phyloP scores from a whole-genome alignment of 805 yeast species.

The Phaffomyces thermotolerans region DNA sequence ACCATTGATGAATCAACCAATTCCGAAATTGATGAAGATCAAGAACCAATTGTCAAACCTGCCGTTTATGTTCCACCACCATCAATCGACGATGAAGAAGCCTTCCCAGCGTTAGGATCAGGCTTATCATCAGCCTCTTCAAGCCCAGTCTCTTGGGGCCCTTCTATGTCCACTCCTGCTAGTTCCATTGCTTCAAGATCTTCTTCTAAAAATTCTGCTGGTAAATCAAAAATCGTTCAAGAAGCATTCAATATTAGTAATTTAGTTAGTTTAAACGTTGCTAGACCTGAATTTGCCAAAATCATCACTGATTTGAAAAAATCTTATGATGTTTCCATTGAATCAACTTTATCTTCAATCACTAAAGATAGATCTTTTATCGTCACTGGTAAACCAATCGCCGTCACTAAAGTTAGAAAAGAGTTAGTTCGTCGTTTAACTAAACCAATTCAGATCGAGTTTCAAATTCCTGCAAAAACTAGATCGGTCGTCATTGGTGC shows the following conservation, averaged over 20 bases:
- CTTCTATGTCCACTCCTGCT: constrained; percentile 26
- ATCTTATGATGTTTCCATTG: constrained; percentile 58
- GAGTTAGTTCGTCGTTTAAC: constrained; percentile 71
- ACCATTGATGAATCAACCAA: not conserved
- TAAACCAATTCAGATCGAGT: constrained; percentile 55
- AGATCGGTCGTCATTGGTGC: constrained; percentile 81
- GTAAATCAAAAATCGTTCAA: constrained; percentile 54
- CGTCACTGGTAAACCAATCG: constrained; percentile 64
- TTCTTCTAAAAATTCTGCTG: constrained; percentile 12
- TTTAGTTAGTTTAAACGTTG: constrained; percentile 56
- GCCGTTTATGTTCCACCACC: constrained; percentile 22
- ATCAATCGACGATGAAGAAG: constrained; percentile 43
- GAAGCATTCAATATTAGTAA: constrained; percentile 72
- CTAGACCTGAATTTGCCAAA: constrained; percentile 61
- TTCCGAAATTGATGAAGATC: constrained; percentile 1
- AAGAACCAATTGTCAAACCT: constrained; percentile 3
- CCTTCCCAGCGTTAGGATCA: constrained; percentile 63
- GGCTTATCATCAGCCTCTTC: constrained; percentile 39
- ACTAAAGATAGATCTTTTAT: constrained; percentile 77
- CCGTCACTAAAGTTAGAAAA: constrained; percentile 64
- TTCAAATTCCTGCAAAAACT: constrained; percentile 68
- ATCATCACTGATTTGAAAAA: constrained; percentile 57
- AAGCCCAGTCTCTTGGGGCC: constrained; percentile 34
- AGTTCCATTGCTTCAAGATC: constrained; percentile 18
- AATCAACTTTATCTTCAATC: constrained; percentile 71